Evolutionary conservation across 306 rosid species (phyloP).

Genomic region (Nissolia schottii): DNA sequence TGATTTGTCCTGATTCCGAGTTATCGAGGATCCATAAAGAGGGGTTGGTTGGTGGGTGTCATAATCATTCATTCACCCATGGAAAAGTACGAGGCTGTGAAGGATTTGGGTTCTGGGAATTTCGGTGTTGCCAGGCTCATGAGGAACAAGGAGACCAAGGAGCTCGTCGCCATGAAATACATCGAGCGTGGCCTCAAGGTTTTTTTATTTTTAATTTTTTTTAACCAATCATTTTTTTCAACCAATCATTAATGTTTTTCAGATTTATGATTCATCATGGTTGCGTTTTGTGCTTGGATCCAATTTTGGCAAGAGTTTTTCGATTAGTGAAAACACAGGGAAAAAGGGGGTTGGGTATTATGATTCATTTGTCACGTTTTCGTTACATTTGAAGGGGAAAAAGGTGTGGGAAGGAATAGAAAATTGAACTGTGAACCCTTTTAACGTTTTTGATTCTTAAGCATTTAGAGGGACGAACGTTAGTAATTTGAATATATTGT

Average conservation of each 20-base stretch:
- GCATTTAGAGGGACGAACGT: neutral
- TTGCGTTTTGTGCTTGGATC: neutral
- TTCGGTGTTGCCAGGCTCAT: constrained; percentile 65
- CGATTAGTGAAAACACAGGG: no score
- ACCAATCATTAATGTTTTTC: neutral
- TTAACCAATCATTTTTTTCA: neutral
- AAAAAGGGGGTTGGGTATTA: no score
- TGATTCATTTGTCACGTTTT: no score
- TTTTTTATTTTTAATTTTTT: neutral
- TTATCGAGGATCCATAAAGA: neutral
- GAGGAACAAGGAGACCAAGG: constrained; percentile 62
- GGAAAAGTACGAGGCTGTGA: constrained; percentile 61
- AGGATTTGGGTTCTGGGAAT: constrained; percentile 61
- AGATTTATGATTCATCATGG: neutral
- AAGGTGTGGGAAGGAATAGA: neutral
- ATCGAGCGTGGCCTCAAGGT: constrained; percentile 65
- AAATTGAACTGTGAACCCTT: neutral
- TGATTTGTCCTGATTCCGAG: neutral
- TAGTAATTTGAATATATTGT: neutral
- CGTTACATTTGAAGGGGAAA: no score
- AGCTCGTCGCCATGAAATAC: constrained; percentile 73
- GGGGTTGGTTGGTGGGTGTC: neutral
- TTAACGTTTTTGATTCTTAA: neutral
- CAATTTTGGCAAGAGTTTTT: neutral
- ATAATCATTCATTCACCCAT: no score